Evolutionary conservation across 345 rosid species (phyloP).

Genomic region (Geranium brycei): DNA sequence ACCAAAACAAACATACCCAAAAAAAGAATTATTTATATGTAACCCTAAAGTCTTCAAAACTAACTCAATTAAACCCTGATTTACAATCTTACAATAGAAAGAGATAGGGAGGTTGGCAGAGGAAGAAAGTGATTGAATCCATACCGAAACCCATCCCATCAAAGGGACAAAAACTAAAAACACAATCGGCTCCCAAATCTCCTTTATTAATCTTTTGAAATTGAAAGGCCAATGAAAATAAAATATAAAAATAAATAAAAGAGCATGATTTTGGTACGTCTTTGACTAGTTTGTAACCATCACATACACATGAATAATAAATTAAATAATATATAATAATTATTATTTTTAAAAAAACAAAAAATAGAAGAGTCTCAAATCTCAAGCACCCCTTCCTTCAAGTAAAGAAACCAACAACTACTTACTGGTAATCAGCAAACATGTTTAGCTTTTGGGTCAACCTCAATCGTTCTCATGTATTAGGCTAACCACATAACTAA

Average conservation of each 20-base stretch:
- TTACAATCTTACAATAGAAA: not conserved
- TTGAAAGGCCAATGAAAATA: not conserved
- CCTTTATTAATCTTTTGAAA: not conserved
- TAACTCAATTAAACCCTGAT: not conserved
- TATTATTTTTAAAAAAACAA: too few species aligned
- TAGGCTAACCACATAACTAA: not conserved
- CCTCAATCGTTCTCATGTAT: not conserved
- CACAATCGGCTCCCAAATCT: not conserved
- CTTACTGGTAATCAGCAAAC: not conserved
- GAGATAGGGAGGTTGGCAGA: not conserved
- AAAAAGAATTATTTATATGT: too few species aligned
- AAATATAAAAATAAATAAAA: not conserved
- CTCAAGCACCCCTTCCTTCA: not conserved
- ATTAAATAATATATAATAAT: too few species aligned
- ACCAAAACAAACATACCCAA: too few species aligned
- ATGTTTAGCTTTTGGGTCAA: not conserved
- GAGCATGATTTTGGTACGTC: not conserved
- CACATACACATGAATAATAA: not conserved
- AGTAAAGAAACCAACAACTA: constrained; percentile 4
- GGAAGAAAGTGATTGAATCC: not conserved
- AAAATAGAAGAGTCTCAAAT: not conserved
- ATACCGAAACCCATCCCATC: constrained; percentile 9
- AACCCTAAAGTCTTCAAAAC: not conserved
- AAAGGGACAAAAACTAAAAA: constrained; percentile 2
- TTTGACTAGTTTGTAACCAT: constrained; percentile 1